Evolutionary conservation across 345 rosid genomes (phyloP).

Genomic region (Pugionium cornutum): DNA sequence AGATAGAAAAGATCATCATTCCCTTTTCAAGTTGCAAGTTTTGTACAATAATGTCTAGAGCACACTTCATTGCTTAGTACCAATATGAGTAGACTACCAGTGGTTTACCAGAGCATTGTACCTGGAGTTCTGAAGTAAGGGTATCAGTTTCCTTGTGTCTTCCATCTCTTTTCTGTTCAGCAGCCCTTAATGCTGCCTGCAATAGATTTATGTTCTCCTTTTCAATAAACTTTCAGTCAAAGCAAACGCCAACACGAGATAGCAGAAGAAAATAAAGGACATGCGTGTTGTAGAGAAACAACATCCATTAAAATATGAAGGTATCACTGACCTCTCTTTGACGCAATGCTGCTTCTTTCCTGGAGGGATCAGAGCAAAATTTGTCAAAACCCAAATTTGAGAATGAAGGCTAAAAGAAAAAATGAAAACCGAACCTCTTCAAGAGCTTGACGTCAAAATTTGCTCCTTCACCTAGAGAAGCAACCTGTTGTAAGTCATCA

Average conservation of each 20-base stretch:
- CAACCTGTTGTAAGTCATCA: conserved; percentile 58
- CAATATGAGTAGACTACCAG: conserved; percentile 4
- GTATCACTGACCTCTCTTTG: conserved; percentile 71
- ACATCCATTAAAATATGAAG: not conserved
- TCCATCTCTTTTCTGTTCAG: conserved; percentile 71
- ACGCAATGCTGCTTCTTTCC: conserved; percentile 90
- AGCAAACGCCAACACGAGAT: not conserved
- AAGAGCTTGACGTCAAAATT: conserved; percentile 81
- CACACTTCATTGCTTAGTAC: not conserved
- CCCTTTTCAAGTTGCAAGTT: conserved; percentile 19
- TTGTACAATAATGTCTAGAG: conserved; percentile 10
- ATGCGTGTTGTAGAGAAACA: conserved; percentile 13
- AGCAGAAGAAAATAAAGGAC: not conserved
- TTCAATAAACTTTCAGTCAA: conserved; percentile 13
- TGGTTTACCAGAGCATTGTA: conserved; percentile 37
- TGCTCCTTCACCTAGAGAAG: conserved; percentile 91
- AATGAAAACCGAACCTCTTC: conserved; percentile 59
- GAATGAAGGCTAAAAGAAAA: conserved; percentile 16
- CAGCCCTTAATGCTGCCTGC: conserved; percentile 90
- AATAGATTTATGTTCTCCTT: conserved; percentile 18
- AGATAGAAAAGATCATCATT: conserved; percentile 14
- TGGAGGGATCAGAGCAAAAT: conserved; percentile 33
- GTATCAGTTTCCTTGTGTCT: conserved; percentile 67
- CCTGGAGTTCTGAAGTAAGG: conserved; percentile 76
- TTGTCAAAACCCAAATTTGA: not conserved